A percentile compares a stretch with the other conserved stretches of the same genome.
These are phyloP conservation scores for Sesbania bispinosa DNA, from an alignment of 306 rosid genomes.

Conservation along the genomic window DNA sequence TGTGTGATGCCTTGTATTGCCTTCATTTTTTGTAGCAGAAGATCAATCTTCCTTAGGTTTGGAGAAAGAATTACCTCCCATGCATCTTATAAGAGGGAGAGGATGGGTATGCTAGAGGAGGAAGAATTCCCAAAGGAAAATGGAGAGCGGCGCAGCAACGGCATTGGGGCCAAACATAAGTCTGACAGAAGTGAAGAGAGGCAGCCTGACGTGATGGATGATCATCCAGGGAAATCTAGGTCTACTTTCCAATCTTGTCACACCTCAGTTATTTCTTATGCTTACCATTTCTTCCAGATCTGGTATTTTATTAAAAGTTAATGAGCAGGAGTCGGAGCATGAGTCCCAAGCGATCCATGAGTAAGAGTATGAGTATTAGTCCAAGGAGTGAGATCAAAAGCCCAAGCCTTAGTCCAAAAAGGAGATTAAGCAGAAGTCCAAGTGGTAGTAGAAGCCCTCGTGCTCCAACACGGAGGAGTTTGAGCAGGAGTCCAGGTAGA, in stretches of 20 bases:
- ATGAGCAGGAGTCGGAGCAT: slow-evolving; percentile 95
- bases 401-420: slow-evolving; percentile 50
- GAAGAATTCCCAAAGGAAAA: slow-evolving; percentile 56
- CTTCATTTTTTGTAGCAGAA: slow-evolving; percentile 30
- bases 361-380: slow-evolving; percentile 94
- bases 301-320: slow-evolving; percentile 68
- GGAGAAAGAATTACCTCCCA: slow-evolving; percentile 31
- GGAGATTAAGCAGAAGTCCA: slow-evolving; percentile 31
- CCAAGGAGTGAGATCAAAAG: slow-evolving; percentile 66
- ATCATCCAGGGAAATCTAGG: slow-evolving; percentile 90
- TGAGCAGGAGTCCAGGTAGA: slow-evolving; percentile 61
- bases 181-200: slow-evolving; percentile 63
- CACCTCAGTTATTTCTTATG: slow-evolving; percentile 69
- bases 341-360: slow-evolving; percentile 80
- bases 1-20: background rate
- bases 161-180: slow-evolving; percentile 46
- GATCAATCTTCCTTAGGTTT: slow-evolving; percentile 27
- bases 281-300: slow-evolving; percentile 32
- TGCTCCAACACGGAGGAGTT: slow-evolving; percentile 41
- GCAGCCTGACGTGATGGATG: slow-evolving; percentile 80
- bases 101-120: slow-evolving; percentile 38
- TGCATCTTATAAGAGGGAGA: slow-evolving; percentile 43
- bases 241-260: slow-evolving; percentile 62
- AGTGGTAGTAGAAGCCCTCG: slow-evolving; percentile 54
- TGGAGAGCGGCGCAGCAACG: slow-evolving; percentile 68